Evolutionary conservation across 2,329 filamentous ascomycete genomes (phyloP), one percentile per base, ranked within the genome.

Genomic region (Uncinocarpus reesii): DNA sequence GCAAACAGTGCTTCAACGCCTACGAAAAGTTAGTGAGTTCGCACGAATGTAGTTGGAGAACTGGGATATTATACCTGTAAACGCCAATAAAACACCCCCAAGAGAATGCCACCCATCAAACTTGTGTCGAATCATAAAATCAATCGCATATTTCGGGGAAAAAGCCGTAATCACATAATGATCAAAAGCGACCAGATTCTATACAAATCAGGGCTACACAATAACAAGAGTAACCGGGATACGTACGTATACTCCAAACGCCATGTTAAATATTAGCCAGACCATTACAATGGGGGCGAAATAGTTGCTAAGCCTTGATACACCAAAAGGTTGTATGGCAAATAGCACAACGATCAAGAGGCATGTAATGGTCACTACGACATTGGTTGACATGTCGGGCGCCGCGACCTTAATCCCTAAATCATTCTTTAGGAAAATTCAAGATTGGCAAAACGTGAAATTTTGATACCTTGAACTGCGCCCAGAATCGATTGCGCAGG

Each of bases 1-100:
- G 84, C 84, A 59, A 87, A 89, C 1, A 89, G 70, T 1, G 84
- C 83, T 61, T 88, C 84, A n/a, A 85, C 81, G 15, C 81, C 84
- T 54, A 28, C 1, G 5, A 16, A 13, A 16, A 16, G 29, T 31
- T 7, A 44, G 40, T 32, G 13, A 42, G 11, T 15, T 32, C 26
- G 10, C 8, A 35, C 5, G 7, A 1, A 23, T 29, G 29, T n/a
- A 23, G 6, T 15, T 10, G 6, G 0, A 4, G 29, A 23, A 4
- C 23, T 45, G 26, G 31, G 23, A n/a, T n/a, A 21, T 2, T 18
- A 13, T 48, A 54, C 52, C 52, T 1, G 84, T 88, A 57, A 89
- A 88, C 2, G 80, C 76, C 7, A 89, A 74, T 1, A 89, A 64
- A 16, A 88, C 76, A 3, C 84, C 84, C 4, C 72, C 74, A 3